Conservation (phyloP, 73 alveolate genomes). For the Tetrahymena elliotti region DNA sequence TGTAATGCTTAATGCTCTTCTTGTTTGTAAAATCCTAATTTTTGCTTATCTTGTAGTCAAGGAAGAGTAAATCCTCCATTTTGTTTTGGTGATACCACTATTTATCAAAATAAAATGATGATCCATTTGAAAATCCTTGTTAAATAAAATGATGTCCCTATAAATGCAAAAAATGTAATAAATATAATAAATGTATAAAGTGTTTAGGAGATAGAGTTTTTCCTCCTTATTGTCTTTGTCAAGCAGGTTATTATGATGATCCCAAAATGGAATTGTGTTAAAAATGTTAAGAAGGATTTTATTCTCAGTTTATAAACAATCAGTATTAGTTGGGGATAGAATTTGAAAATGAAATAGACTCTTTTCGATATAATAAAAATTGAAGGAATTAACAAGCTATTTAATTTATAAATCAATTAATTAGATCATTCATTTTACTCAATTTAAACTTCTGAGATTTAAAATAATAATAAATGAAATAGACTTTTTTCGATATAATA, state of each 20-base stretch:
- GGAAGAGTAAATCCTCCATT: not conserved
- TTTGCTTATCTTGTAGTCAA: not conserved
- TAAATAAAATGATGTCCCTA: not conserved
- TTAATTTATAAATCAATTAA: no score
- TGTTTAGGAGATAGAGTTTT: not conserved
- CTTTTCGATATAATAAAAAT: no score
- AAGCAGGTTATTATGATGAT: not conserved
- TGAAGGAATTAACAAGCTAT: no score
- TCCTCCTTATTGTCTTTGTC: not conserved
- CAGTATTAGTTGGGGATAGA: not conserved
- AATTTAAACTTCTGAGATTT: no score
- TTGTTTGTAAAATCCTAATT: not conserved
- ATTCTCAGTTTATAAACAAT: not conserved
- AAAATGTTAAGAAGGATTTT: not conserved
- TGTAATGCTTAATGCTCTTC: not conserved
- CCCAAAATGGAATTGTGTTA: not conserved
- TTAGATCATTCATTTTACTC: not conserved
- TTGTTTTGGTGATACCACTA: no score
- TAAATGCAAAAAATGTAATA: not conserved
- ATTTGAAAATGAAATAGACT: not conserved
- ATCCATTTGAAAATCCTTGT: no score
- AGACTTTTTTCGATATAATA: no score
- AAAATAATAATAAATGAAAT: no score
- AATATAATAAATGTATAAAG: not conserved
- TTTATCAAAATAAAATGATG: no score